A percentile compares a stretch with the other conserved stretches of the same genome.
These are phyloP conservation scores for Gilbertella persicaria DNA, from an alignment of 371 early-diverging fungal species.

Conservation along the genomic window DNA sequence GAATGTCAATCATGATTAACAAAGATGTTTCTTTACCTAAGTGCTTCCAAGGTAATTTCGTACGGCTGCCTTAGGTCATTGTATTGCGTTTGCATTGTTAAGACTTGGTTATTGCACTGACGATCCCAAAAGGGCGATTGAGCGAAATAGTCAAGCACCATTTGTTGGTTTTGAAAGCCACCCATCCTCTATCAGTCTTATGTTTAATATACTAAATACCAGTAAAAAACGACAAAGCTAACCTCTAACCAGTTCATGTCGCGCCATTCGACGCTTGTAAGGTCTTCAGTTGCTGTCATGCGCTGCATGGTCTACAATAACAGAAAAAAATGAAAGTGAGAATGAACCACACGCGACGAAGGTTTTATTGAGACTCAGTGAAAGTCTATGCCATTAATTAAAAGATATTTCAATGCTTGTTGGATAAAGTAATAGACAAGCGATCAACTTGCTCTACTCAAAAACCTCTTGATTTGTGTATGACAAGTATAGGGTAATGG, in stretches of 20 bases:
- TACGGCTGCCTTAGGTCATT: slow-evolving; percentile 74
- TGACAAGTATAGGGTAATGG: no score
- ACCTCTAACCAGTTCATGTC: slow-evolving; percentile 54
- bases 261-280: slow-evolving; percentile 53
- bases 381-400: no score
- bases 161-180: slow-evolving; percentile 74
- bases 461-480: no score
- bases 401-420: no score
- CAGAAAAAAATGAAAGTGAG: not conserved
- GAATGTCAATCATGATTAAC: not conserved
- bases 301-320: slow-evolving; percentile 19
- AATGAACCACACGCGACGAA: not conserved
- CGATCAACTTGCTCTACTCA: no score
- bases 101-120: slow-evolving; percentile 91
- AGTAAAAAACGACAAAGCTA: not conserved
- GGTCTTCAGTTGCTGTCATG: slow-evolving; percentile 41
- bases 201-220: not conserved
- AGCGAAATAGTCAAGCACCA: slow-evolving; percentile 94
- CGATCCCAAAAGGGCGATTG: slow-evolving; percentile 97
- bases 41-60: slow-evolving; percentile 56
- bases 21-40: slow-evolving; percentile 45
- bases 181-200: slow-evolving; percentile 53
- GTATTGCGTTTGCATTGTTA: slow-evolving; percentile 97
- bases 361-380: no score
- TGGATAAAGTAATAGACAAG: no score